Conservation (phyloP, 2,329 filamentous ascomycete genomes). For the Colletotrichum eremochloae region DNA sequence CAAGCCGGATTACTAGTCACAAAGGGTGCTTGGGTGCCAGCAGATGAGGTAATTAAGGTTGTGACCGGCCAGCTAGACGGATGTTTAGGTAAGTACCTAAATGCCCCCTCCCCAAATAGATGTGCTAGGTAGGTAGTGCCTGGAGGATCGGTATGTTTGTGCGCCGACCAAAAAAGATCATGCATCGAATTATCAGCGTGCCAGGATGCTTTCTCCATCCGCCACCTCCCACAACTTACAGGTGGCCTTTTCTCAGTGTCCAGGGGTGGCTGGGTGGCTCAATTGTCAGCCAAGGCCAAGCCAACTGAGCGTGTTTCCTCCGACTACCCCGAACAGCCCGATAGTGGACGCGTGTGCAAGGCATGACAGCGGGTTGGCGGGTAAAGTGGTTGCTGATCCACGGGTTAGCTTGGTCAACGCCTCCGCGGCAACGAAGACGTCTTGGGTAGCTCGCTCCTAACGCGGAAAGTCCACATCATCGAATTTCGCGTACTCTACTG, state of each 20-base stretch:
- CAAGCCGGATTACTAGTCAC: constrained; percentile 14
- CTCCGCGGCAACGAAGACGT: constrained; percentile 18
- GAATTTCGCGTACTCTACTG: constrained; percentile 27
- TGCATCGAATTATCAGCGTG: constrained; percentile 2
- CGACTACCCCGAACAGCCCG: constrained; percentile 4
- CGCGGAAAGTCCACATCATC: constrained; percentile 38
- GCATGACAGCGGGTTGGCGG: constrained; percentile 8
- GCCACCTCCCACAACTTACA: constrained; percentile 6
- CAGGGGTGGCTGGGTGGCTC: constrained; percentile 13
- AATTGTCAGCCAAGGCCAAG: constrained; percentile 28
- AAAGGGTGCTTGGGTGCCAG: constrained; percentile 4
- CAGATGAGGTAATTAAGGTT: constrained; percentile 1
- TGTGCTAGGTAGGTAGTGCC: background rate
- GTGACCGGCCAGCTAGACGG: background rate
- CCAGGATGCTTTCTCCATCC: constrained; percentile 3
- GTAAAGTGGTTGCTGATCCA: constrained; percentile 12
- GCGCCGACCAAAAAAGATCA: background rate
- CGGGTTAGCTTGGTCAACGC: constrained; percentile 2
- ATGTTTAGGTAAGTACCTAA: background rate
- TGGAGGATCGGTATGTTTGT: constrained; percentile 22
- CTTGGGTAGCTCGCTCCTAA: constrained; percentile 10
- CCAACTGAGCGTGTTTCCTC: constrained; percentile 21
- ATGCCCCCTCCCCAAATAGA: background rate
- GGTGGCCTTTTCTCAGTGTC: constrained; percentile 37
- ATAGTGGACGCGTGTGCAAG: constrained; percentile 16